Conservation (phyloP, 805 yeast species). For the Kazachstania bromeliacearum region DNA sequence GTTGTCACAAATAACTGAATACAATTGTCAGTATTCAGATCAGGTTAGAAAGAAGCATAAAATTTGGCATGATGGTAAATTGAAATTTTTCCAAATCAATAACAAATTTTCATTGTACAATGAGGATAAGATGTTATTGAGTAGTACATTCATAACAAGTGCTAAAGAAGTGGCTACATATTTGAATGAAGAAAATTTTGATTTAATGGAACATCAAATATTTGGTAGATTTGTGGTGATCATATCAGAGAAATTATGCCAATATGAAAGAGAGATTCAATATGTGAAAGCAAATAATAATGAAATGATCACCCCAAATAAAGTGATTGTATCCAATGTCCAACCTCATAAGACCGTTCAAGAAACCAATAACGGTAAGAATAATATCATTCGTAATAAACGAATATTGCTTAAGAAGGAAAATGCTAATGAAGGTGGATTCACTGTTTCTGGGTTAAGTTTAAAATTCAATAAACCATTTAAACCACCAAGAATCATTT, state of each 20-base stretch:
- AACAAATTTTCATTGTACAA: slow-evolving; percentile 19
- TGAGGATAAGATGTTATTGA: slow-evolving; percentile 15
- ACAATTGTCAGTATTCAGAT: slow-evolving; percentile 26
- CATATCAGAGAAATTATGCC: slow-evolving; percentile 11
- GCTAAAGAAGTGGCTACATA: slow-evolving; percentile 12
- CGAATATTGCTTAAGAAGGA: neutral
- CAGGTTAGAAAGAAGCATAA: slow-evolving; percentile 27
- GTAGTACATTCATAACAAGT: slow-evolving; percentile 21
- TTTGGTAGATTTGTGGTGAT: slow-evolving; percentile 21
- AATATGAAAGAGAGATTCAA: slow-evolving; percentile 15
- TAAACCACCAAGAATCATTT: slow-evolving; percentile 18
- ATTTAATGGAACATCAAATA: slow-evolving; percentile 20
- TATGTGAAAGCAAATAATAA: neutral
- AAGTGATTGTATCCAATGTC: neutral
- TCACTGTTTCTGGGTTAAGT: slow-evolving; percentile 11
- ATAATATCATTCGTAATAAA: neutral
- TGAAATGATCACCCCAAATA: neutral
- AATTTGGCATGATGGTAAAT: slow-evolving; percentile 29
- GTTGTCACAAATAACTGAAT: slow-evolving; percentile 20
- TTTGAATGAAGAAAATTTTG: slow-evolving; percentile 18
- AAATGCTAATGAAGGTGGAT: neutral
- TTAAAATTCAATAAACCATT: slow-evolving; percentile 24
- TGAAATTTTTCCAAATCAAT: slow-evolving; percentile 16
- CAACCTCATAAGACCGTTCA: neutral
- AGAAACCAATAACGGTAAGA: neutral